Base-by-base conservation (phyloP, 2,329 filamentous ascomycete species). In the Arthrocladium fulminans region DNA sequence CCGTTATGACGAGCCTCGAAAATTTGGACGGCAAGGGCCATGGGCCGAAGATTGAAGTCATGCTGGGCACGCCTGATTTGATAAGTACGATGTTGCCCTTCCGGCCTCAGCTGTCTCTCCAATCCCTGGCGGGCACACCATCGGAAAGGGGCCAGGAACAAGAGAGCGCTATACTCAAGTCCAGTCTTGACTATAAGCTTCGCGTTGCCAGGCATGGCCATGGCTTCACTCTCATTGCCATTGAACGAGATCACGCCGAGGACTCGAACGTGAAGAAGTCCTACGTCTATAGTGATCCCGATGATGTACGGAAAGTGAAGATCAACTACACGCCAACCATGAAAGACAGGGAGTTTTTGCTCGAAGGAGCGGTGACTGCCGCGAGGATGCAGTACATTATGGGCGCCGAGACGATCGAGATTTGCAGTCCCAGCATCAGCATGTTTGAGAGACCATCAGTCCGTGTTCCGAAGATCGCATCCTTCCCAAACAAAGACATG, bases 21-120 rank as follows among this genome's bases (percentile, higher is more conserved):
- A 84, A 96, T 57, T 73, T 89, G 0, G 88, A 95, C 62, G 78
- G 79, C 4, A 73, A 81, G 35, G 87, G 88, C 49, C 87, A 96
- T 59, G 90, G 90, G 32, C 74, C 76, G 42, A 94, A 94, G 64
- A 71, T 96, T 23, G 88, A 96, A 70, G 73, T 81, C 8, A 79
- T 79, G 15, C 47, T 54, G 23, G 23, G 50, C 19, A 48, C 38
- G 15, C 9, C 49, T 10, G 37, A 47, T 4, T 3, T 39, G 3
- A 29, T 20, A 3, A 4, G 22, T 9, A n/a, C 45, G 12, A n/a
- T 27, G 2, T 6, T 1, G 77, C 77, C 59, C 89, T 92, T 84
- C 60, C 88, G 60, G 87, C 88, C 0, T 77, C 80, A 15, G 63
- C 80, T 2, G 15, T 40, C 35, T 15, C 27, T 46, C 13, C 12